Base-by-base conservation (phyloP, 208 protist species). In the Leishmania guyanensis region DNA sequence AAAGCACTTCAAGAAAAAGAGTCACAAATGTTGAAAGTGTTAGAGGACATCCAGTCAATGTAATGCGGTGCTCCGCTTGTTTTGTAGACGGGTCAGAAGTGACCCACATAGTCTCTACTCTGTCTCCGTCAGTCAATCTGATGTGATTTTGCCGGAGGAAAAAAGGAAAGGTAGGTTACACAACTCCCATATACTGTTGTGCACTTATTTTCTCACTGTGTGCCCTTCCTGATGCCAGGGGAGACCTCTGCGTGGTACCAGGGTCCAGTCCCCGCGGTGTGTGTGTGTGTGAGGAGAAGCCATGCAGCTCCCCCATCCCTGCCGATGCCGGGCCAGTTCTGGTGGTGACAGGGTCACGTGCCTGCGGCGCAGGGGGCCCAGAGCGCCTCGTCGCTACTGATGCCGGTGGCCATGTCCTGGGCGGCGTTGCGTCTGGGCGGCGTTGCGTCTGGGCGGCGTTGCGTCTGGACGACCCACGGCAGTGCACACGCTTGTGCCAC, bases 1-100 rank as follows among this genome's bases (percentile, higher is more conserved):
- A 75, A 82, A 56, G 83, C 82, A 68, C 50, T 93, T 14, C 53
- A 81, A 8, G 64, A 85, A 78, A 93, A 93, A 62, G 86, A 92
- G 56, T 64, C 53, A 0, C 66, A 88, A 77, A 86, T 96, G 78
- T 69, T 88, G 58, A 50, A 89, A 60, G 85, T 88, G 29, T 70
- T 96, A 17, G 65, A 88, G 39, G 82, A 90, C 33, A 33, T 88
- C 10, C 70, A 82, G 75, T 73, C 73, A 48, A 46, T 77, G 26
- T 85, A 76, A 73, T 36, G 5, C 12, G 17, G 20, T 16, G 50
- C 46, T 26, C 71, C 43, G n/a, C 29, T 76, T 62, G n/a, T 62
- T 8, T 20, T n/a, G 8, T 14, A 62, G 51, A 46, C 22, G 29
- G 48, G 51, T 58, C 29, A 26, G 16, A 76, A 22, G 8, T 62